These are phyloP conservation scores for Cyberlindnera subsufficiens DNA, from an alignment of 805 yeast species.

Conservation along the genomic window DNA sequence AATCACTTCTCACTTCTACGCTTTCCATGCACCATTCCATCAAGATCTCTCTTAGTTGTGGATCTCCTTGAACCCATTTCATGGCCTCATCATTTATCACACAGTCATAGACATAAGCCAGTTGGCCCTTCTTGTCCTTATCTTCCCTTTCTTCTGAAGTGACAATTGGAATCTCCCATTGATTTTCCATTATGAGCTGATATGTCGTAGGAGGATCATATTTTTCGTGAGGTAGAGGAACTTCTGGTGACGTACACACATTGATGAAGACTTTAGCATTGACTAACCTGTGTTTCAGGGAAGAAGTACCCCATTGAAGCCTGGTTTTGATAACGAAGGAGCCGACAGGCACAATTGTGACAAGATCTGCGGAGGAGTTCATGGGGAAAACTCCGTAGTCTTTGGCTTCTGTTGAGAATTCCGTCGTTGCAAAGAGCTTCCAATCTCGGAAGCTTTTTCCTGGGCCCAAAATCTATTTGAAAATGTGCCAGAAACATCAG, in stretches of 20 bases:
- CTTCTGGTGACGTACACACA: constrained; percentile 57
- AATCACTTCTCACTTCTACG: constrained; percentile 49
- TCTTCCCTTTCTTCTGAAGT: constrained; percentile 51
- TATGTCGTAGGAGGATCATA: constrained; percentile 56
- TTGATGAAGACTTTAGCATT: constrained; percentile 69
- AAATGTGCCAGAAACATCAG: too few species aligned
- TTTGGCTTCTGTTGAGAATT: too few species aligned
- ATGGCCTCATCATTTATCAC: constrained; percentile 61
- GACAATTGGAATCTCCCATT: constrained; percentile 84
- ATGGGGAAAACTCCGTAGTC: not conserved
- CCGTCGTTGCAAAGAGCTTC: too few species aligned
- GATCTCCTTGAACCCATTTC: constrained; percentile 52
- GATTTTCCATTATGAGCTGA: constrained; percentile 56
- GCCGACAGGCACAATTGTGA: constrained; percentile 46
- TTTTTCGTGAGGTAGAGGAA: constrained; percentile 54
- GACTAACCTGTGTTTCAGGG: constrained; percentile 28
- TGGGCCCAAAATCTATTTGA: too few species aligned
- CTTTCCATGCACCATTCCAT: constrained; percentile 84
- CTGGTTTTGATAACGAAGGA: constrained; percentile 71
- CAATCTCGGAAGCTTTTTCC: too few species aligned
- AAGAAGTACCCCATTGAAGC: constrained; percentile 21
- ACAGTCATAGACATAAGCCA: constrained; percentile 71
- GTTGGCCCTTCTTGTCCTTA: constrained; percentile 63
- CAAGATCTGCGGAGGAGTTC: constrained; percentile 14
- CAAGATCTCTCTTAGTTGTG: constrained; percentile 56